Base-by-base conservation (phyloP, 805 yeast genomes). In the Myxozyma udenii region DNA sequence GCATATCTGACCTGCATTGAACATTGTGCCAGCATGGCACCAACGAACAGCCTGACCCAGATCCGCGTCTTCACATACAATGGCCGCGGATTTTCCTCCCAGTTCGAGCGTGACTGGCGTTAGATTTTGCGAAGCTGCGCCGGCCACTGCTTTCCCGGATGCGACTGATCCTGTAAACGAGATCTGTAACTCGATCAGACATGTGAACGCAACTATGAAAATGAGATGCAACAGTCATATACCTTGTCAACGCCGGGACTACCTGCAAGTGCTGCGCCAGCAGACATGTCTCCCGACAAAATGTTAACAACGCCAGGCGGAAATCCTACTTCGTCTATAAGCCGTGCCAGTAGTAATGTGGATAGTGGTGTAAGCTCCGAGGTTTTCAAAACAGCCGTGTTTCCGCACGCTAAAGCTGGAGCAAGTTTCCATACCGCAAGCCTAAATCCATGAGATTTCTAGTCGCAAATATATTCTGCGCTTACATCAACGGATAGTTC, bases 91-190 rank as follows among this genome's bases (percentile, higher is more conserved):
- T 74, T 90, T 90, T 67, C 98, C 98, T 66, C 98, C 98, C 62
- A 88, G 81, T 74, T 90, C 98, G 66, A 90, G 77, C 40, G 96
- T 89, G 55, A 90, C 87, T 69, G 85, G 86, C 76, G 89, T 88
- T 72, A 90, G 75, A 28, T 68, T 61, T 39, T 60, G 52, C 41
- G 86, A 77, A 50, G 85, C 84, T 55, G 95, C 91, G 70, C 77
- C 78, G 83, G 86, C 84, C 66, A 90, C 84, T 62, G 71, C 71
- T 68, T 83, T 83, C 66, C 97, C 98, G 51, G 89, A 84, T 41
- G 84, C 87, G 42, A 96, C 88, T 35, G 96, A 88, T 58, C 97
- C 97, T 50, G 97, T 89, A 73, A 89, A 89, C 6, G 96, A 95
- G 66, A 90, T 77, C 77, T 89, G 24, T 38, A 18, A 11, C 7